Base-by-base conservation (phyloP, 2,329 filamentous ascomycete genomes). In the Huntiella abstrusa region DNA sequence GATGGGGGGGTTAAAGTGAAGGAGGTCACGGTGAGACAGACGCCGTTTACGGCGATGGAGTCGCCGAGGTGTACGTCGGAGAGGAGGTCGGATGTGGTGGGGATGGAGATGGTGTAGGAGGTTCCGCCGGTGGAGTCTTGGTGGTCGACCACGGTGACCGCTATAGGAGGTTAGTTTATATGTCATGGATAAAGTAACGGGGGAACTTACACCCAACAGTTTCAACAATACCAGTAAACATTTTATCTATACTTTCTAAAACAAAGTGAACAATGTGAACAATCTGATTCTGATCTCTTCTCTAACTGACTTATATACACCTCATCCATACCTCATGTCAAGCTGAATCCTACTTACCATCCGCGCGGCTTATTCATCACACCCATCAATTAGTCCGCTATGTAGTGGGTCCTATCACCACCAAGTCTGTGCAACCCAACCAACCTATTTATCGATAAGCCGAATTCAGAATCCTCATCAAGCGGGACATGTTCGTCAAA, bases 141-240 rank as follows among this genome's bases (percentile, higher is more conserved):
- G 55, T 73, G 68, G 64, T 87, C 77, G 57, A 95, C 77, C 52
- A 80, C 73, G 60, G 83, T 79, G 64, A 96, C 80, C 59, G 82
- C 88, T 95, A 32, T 28, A 33, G 32, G n/a, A 22, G 34, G 41
- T 47, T 41, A 43, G 39, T 37, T 45, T 12, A 15, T 42, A 16
- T 15, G 11, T 11, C 10, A 32, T 10, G 40, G 8, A 13, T 28
- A 3, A 42, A 7, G 12, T 13, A 33, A 22, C 11, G n/a, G 16
- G 17, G 38, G 8, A 32, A 67, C 78, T 64, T 67, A 93, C 88
- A 87, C 67, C 91, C 91, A 53, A 96, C 80, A 51, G 80, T 81
- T 65, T 94, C 86, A 46, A 94, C 83, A 51, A 94, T 82, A 55
- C 91, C 91, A 49, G 91, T 96, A 59, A 98, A 96, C 91, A 98